Conservation (phyloP, 2,329 filamentous ascomycete genomes). For the Microcyclospora pomicola region DNA sequence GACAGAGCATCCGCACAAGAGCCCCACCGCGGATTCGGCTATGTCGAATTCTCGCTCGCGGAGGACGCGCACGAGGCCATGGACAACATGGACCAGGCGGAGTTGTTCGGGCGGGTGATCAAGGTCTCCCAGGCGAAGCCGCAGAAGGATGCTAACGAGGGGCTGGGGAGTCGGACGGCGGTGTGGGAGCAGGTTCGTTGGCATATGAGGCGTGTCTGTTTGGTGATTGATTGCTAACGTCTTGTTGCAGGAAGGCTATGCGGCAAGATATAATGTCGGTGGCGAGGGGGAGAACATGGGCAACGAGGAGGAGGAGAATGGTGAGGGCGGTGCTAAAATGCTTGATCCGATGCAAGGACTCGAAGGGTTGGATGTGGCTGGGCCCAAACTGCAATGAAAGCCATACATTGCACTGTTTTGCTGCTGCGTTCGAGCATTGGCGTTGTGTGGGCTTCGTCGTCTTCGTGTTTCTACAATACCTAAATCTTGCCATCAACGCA, state of each 20-base stretch:
- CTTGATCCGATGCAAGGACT: conserved; percentile 87
- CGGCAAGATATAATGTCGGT: conserved; percentile 73
- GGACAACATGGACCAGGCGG: conserved; percentile 97
- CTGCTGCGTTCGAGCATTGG: no score
- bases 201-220: no score
- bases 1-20: conserved; percentile 53
- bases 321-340: conserved; percentile 37
- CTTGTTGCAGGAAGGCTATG: conserved; percentile 65
- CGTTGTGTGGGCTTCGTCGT: no score
- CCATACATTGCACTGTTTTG: no score
- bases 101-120: conserved; percentile 82
- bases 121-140: conserved; percentile 87
- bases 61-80: conserved; percentile 88
- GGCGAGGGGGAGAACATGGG: conserved; percentile 40
- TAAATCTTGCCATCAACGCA: no score
- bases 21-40: conserved; percentile 82
- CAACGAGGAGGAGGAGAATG: conserved; percentile 43
- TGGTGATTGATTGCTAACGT: no score
- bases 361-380: conserved; percentile 85
- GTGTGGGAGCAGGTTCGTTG: conserved; percentile 84
- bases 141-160: conserved; percentile 76
- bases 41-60: conserved; percentile 81
- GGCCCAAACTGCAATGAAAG: conserved; percentile 60
- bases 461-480: no score
- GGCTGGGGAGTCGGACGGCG: conserved; percentile 81